These are phyloP conservation scores for Staphylotrichum tortipilum DNA, from an alignment of 495 filamentous ascomycete genomes.

Conservation along the genomic window DNA sequence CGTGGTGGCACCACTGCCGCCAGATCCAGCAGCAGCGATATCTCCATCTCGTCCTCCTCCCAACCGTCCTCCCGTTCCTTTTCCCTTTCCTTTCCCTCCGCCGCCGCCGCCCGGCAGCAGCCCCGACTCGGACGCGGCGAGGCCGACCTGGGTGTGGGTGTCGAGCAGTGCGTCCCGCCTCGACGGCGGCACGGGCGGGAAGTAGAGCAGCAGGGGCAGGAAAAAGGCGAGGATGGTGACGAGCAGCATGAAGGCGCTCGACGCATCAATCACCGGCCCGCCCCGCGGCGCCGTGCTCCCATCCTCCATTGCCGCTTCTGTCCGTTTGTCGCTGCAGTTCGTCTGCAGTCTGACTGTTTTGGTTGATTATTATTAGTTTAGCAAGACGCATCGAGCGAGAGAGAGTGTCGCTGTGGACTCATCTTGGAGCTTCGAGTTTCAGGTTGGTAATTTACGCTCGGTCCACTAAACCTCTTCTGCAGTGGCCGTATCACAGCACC, in stretches of 20 bases:
- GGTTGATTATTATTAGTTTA: too few relatives aligned
- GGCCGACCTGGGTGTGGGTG: constrained; percentile 34
- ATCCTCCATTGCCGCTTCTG: constrained; percentile 6
- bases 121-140: constrained; percentile 32
- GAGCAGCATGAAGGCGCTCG: constrained; percentile 33
- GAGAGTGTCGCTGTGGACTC: too few relatives aligned
- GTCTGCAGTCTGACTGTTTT: too few relatives aligned
- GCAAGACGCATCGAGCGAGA: too few relatives aligned
- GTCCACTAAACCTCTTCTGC: too few relatives aligned
- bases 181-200: constrained; percentile 37
- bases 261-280: constrained; percentile 18
- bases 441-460: constrained; percentile 2
- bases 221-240: constrained; percentile 41
- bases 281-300: constrained; percentile 8
- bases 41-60: too few relatives aligned
- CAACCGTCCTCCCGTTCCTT: too few relatives aligned
- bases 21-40: too few relatives aligned
- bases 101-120: too few relatives aligned
- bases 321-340: neutral
- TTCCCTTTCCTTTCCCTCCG: too few relatives aligned
- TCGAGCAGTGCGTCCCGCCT: constrained; percentile 40
- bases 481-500: too few relatives aligned
- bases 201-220: constrained; percentile 38
- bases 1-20: too few relatives aligned
- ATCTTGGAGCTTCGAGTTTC: neutral